phyloP scores from a whole-genome alignment of 2,329 filamentous ascomycete genomes.

The Bipolaris sorokiniana region DNA sequence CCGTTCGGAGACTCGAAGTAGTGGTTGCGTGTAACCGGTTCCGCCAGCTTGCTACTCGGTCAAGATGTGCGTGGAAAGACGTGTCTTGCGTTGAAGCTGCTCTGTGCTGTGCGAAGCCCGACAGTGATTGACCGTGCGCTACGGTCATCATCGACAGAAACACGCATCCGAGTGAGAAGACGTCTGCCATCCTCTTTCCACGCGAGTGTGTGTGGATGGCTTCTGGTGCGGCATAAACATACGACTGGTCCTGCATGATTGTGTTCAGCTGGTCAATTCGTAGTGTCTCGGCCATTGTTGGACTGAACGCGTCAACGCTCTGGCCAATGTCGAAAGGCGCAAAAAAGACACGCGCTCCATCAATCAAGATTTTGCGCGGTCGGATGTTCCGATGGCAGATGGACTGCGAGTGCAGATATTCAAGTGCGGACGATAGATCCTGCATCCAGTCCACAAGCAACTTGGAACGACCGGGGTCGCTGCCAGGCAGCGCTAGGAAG shows the following conservation, averaged over 20 bases:
- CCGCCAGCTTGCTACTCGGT: slow-evolving; percentile 45
- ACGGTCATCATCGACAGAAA: slow-evolving; percentile 50
- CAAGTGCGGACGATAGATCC: slow-evolving; percentile 48
- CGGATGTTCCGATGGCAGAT: slow-evolving; percentile 49
- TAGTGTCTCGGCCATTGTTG: slow-evolving; percentile 34
- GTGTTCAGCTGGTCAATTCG: slow-evolving; percentile 39
- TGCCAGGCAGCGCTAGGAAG: slow-evolving; percentile 40
- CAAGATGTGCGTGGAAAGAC: slow-evolving; percentile 49
- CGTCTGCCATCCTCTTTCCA: slow-evolving; percentile 47
- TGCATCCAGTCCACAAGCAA: slow-evolving; percentile 50
- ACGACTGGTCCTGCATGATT: slow-evolving; percentile 45
- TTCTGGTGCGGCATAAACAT: slow-evolving; percentile 50
- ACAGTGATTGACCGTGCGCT: slow-evolving; percentile 44
- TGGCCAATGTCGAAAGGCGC: slow-evolving; percentile 47
- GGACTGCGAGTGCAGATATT: slow-evolving; percentile 47
- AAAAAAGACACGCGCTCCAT: slow-evolving; percentile 43
- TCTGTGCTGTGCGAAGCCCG: slow-evolving; percentile 44
- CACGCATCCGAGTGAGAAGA: slow-evolving; percentile 50
- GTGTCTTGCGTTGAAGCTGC: slow-evolving; percentile 44
- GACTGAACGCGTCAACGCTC: slow-evolving; percentile 37
- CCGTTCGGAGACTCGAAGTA: slow-evolving; percentile 39
- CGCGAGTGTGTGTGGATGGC: slow-evolving; percentile 44
- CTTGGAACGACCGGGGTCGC: slow-evolving; percentile 41
- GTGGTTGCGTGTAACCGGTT: slow-evolving; percentile 41
- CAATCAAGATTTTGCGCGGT: slow-evolving; percentile 50